Evolutionary conservation across 2,329 filamentous ascomycete species (phyloP).

Genomic region (Hirsutella thompsonii): DNA sequence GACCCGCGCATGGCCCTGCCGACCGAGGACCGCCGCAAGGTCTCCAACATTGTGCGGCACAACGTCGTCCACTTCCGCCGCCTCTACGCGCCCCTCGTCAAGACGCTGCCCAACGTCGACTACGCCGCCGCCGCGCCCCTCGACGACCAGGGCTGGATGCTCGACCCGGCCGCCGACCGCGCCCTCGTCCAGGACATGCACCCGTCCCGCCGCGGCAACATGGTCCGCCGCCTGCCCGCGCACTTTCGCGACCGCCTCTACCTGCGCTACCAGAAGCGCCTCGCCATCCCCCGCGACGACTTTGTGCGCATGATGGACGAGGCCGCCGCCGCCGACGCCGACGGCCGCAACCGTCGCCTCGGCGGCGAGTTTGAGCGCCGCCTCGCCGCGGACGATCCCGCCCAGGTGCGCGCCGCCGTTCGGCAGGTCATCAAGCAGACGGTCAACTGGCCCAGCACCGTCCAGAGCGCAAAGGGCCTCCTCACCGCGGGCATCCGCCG

Average conservation of each 20-base stretch:
- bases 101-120: slow-evolving; percentile 75
- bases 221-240: slow-evolving; percentile 83
- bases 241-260: slow-evolving; percentile 83
- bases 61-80: slow-evolving; percentile 87
- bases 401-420: slow-evolving; percentile 58
- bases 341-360: slow-evolving; percentile 57
- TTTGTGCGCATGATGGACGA: slow-evolving; percentile 71
- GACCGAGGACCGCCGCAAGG: slow-evolving; percentile 84
- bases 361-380: slow-evolving; percentile 78
- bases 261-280: slow-evolving; percentile 88
- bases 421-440: slow-evolving; percentile 72
- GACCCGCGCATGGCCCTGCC: slow-evolving; percentile 91
- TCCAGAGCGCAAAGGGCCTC: slow-evolving; percentile 73
- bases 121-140: slow-evolving; percentile 47
- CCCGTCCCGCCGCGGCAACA: slow-evolving; percentile 79
- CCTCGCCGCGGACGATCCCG: slow-evolving; percentile 58
- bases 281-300: slow-evolving; percentile 68
- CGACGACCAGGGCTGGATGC: slow-evolving; percentile 25
- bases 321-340: slow-evolving; percentile 56
- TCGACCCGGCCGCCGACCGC: slow-evolving; percentile 43
- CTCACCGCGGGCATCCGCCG: slow-evolving; percentile 63
- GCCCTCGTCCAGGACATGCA: slow-evolving; percentile 83
- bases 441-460: slow-evolving; percentile 82
- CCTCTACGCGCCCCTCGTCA: slow-evolving; percentile 79
- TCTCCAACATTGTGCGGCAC: slow-evolving; percentile 83